Percentiles rank a stretch among this genome's conserved stretches.
Evolutionary conservation across 2,329 filamentous ascomycete genomes (phyloP).

Genomic region (Colletotrichum plurivorum): DNA sequence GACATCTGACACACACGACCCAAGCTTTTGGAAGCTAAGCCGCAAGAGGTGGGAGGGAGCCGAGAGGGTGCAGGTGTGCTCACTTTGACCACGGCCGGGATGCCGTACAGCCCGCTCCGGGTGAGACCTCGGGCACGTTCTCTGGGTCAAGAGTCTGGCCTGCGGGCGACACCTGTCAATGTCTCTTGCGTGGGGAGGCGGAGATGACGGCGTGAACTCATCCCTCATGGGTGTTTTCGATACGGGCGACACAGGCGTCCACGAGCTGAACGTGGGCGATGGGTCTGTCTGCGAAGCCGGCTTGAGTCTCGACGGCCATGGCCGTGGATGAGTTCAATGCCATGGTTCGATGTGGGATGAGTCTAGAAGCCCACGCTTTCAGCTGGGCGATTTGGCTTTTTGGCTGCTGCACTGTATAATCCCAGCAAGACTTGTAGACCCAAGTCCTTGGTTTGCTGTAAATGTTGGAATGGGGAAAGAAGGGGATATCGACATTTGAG

Average conservation of each 20-base stretch:
- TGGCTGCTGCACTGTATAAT: background rate
- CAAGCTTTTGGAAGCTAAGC: background rate
- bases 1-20: constrained; percentile 1
- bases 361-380: background rate
- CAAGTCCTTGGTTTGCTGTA: background rate
- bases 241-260: background rate
- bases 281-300: background rate
- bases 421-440: background rate
- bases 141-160: constrained; percentile 15
- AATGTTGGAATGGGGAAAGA: background rate
- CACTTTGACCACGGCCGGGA: background rate
- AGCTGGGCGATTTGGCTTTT: constrained; percentile 1
- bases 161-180: background rate
- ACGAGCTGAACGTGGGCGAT: constrained; percentile 13
- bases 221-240: constrained; percentile 9
- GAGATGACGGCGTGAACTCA: constrained; percentile 14
- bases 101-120: constrained; percentile 3
- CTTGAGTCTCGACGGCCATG: background rate
- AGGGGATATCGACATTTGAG: background rate
- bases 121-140: constrained; percentile 23
- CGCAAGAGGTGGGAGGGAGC: background rate
- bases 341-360: background rate
- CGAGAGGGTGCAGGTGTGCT: background rate
- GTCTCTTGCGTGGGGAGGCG: constrained; percentile 25
- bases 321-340: background rate